phyloP scores from a whole-genome alignment of 2,329 filamentous ascomycete species.

The Alternaria ethzedia region DNA sequence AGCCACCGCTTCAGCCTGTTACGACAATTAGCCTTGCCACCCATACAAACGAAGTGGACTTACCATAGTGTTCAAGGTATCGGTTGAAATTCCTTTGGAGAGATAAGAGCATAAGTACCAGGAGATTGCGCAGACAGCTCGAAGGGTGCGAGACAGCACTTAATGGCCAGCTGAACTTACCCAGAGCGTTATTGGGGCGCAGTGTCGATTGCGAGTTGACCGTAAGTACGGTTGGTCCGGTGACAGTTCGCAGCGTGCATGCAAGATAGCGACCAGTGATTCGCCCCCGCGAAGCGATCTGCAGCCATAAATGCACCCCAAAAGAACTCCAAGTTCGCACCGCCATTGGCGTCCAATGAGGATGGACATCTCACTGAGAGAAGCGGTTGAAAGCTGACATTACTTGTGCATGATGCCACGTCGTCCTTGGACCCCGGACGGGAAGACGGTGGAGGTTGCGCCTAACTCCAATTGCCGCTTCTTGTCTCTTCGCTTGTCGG shows the following conservation, averaged over 20 bases:
- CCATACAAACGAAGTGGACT: background rate
- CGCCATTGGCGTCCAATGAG: background rate
- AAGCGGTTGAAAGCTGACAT: background rate
- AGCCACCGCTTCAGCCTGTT: background rate
- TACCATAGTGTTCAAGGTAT: background rate
- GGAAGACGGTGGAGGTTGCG: background rate
- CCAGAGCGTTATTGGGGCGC: background rate
- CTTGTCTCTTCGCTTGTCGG: background rate
- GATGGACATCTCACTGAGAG: background rate
- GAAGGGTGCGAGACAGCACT: background rate
- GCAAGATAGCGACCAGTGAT: background rate
- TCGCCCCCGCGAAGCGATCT: background rate
- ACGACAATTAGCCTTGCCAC: background rate
- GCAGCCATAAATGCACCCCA: slow-evolving; percentile 6
- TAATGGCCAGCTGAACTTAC: background rate
- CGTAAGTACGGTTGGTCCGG: background rate
- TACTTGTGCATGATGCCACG: background rate
- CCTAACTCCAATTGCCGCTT: background rate
- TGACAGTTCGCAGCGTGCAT: slow-evolving; percentile 7
- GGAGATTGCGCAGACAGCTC: background rate
- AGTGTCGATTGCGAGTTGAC: background rate
- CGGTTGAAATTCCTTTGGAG: background rate
- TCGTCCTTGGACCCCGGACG: background rate
- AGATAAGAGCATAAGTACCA: background rate
- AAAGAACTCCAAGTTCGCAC: background rate